Evolutionary conservation across 352 stramenopile species (phyloP), one percentile per base, ranked within the genome.

Genomic region (Phytopythium vexans): DNA sequence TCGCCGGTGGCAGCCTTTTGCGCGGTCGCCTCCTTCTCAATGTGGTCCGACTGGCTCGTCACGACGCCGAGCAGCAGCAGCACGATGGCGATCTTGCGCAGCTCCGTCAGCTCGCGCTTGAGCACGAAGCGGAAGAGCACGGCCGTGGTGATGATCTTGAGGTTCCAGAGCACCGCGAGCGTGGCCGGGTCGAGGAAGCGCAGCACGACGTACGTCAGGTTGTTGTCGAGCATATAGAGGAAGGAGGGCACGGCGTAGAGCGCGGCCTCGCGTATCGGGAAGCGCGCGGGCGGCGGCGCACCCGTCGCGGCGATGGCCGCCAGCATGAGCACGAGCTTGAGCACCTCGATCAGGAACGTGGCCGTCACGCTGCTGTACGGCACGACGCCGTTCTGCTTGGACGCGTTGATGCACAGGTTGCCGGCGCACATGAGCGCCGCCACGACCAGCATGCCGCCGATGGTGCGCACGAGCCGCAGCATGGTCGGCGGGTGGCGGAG

Each of bases 211-310:
- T 91, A 94, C 58, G 83, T 88, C 41, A 94, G 77, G 61, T 94
- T 94, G 72, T 93, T 94, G 70, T 94, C 85, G 60, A 94, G 76
- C 64, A 81, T 78, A 62, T 94, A 94, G 32, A 94, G 74, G 40
- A 92, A 72, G n/a, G 85, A 89, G 7, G 85, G 85, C 41, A 91
- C 68, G 14, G 85, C 85, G 70, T 92, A 94, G 60, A 82, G 88
- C 33, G 84, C 67, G 16, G 63, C 66, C 48, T 92, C 78, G 21
- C 69, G 66, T 21, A 79, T 52, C 35, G 79, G 68, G 12, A 94
- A 69, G 15, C 60, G 65, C 11, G 68, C 33, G 4, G 80, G 78
- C 44, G 58, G 38, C 15, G 65, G 61, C 41, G 77, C 70, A 34
- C 68, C 61, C 14, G 72, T 68, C 35, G 57, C 62, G 27, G 76